Base-by-base conservation (phyloP, 768 basidiomycete species). In the Amanita thiersii region DNA sequence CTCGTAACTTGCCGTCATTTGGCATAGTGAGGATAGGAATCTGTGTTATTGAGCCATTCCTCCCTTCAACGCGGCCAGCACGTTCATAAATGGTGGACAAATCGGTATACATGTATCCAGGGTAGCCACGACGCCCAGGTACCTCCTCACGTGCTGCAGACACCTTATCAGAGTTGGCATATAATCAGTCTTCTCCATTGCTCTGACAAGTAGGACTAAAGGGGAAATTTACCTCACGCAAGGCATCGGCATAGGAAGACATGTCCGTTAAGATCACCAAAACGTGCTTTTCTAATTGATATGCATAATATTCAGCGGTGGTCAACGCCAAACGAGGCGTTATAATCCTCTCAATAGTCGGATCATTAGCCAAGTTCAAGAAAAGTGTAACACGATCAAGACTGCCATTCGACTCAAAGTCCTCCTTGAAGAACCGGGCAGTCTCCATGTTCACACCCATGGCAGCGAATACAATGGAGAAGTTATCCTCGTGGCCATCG, bases 361-460 rank as follows among this genome's bases (percentile, higher is more conserved):
- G 96, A 60, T 99, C 96, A 56, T 97, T 98, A 29, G 96, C 96
- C 59, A 98, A 67, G 69, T 99, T 99, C 59, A 99, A 74, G 82
- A 99, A 99, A 40, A 99, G 73, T 5, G 96, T 98, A 41, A 96
- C 92, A 52, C 96, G 86, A 66, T 97, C 92, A 47, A 98, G 75
- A 72, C 84, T 87, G 40, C 96, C 96, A 59, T 96, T 97, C 55
- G 96, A 94, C 64, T 98, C 93, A 60, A 98, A 98, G 69, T 99
- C 96, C 60, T 93, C 88, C 64, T 94, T 93, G 86, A 99, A 99
- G 75, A 96, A 99, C 40, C 94, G 81, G 36, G 96, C 96, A 4
- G 96, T 98, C 64, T 99, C 96, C 92, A 96, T 96, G 70, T 99
- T 99, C 46, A 94, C 96, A 76, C 96, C 96, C 96, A 99, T 98